These are phyloP conservation scores for Aspergillus baeticus DNA, from an alignment of 495 filamentous ascomycete genomes.

Conservation along the genomic window DNA sequence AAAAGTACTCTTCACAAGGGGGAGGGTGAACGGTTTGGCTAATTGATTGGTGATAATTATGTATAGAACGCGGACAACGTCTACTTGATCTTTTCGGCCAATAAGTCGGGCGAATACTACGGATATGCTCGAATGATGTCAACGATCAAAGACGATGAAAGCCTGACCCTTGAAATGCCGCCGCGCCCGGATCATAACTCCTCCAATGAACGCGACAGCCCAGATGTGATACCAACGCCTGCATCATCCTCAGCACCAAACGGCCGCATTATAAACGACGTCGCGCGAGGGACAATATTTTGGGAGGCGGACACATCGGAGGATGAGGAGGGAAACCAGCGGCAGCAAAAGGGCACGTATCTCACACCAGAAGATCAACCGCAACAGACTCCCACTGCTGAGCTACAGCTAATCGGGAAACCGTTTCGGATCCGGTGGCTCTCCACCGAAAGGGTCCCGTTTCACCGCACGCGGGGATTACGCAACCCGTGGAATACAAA, in stretches of 20 bases:
- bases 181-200: conserved; percentile 51
- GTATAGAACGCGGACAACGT: conserved; percentile 75
- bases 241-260: conserved; percentile 78
- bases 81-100: conserved; percentile 96
- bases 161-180: conserved; percentile 58
- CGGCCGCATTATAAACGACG: conserved; percentile 91
- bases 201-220: conserved; percentile 47
- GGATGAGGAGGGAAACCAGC: conserved; percentile 37
- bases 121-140: conserved; percentile 94
- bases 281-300: conserved; percentile 89
- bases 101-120: conserved; percentile 98
- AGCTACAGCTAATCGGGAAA: conserved; percentile 74
- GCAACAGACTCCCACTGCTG: conserved; percentile 35
- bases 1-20: too few species aligned
- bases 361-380: conserved; percentile 36
- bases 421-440: conserved; percentile 94
- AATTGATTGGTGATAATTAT: not conserved
- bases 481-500: conserved; percentile 98
- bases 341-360: conserved; percentile 30
- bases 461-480: conserved; percentile 84
- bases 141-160: conserved; percentile 72
- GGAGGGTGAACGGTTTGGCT: too few species aligned
- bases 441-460: conserved; percentile 81
- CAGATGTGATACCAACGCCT: conserved; percentile 68
- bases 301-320: conserved; percentile 81